phyloP scores from a whole-genome alignment of 2,329 filamentous ascomycete genomes.

The Aureobasidium melanogenum region DNA sequence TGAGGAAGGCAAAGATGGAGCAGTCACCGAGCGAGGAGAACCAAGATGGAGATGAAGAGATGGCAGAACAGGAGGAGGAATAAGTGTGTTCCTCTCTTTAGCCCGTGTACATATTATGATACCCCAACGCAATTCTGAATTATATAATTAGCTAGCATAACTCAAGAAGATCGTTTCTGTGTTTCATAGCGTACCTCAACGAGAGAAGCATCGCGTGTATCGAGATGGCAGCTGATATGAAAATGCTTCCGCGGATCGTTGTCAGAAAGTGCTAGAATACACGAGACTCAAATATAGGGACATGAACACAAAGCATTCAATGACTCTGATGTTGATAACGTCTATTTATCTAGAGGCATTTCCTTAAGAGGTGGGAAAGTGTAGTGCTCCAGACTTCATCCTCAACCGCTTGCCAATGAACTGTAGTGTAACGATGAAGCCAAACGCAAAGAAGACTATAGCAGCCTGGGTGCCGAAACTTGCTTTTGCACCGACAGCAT shows the following conservation, averaged over 20 bases:
- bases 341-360: no score
- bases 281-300: no score
- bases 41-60: background rate
- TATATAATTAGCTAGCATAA: background rate
- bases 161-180: background rate
- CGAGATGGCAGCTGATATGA: background rate
- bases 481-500: conserved; percentile 11
- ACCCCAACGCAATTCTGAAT: background rate
- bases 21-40: background rate
- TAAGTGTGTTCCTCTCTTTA: background rate
- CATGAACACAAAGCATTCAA: background rate
- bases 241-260: background rate
- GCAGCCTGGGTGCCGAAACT: conserved; percentile 15
- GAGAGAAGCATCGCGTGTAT: background rate
- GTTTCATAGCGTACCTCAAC: background rate
- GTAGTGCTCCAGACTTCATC: background rate
- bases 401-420: background rate
- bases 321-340: no score
- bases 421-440: background rate
- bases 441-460: background rate
- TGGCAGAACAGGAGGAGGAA: background rate
- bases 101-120: background rate
- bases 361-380: background rate
- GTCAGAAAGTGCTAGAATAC: no score
- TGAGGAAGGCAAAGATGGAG: background rate